A percentile compares a stretch with the other conserved stretches of the same genome.
Conservation (phyloP, 345 rosid genomes). For the Bruguiera sexangula region DNA sequence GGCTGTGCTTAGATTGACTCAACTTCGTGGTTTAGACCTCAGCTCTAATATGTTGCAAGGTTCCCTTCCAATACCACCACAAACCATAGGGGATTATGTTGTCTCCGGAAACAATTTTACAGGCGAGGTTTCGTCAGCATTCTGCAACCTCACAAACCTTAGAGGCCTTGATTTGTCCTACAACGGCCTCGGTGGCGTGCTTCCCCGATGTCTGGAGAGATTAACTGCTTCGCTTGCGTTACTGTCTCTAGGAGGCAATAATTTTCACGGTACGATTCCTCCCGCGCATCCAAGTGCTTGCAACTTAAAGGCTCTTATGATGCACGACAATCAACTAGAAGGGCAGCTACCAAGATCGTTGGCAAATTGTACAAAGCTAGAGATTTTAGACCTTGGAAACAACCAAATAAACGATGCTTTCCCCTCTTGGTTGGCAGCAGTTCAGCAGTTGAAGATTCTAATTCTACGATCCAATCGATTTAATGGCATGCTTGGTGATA, state of each 20-base stretch:
- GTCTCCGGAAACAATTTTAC: no score
- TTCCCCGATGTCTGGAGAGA: slow-evolving; percentile 6
- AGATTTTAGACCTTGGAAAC: slow-evolving; percentile 3
- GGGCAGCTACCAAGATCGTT: slow-evolving; percentile 18
- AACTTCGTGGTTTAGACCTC: no score
- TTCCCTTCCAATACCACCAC: no score
- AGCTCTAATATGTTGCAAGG: no score
- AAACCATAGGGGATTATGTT: no score
- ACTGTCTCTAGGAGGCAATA: not conserved
- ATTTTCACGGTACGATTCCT: slow-evolving; percentile 1
- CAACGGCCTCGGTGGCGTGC: slow-evolving; percentile 9
- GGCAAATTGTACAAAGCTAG: slow-evolving; percentile 4
- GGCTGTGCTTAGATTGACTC: no score
- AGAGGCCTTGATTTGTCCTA: not conserved
- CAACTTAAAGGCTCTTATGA: not conserved
- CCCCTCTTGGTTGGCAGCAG: slow-evolving; percentile 14
- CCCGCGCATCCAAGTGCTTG: not conserved
- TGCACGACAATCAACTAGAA: not conserved
- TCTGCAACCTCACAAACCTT: not conserved
- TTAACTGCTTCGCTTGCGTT: not conserved
- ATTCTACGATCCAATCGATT: slow-evolving; percentile 10
- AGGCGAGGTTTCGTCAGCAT: no score
- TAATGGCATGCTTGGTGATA: not conserved
- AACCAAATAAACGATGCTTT: slow-evolving; percentile 10
- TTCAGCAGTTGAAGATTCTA: slow-evolving; percentile 1